Evolutionary conservation across 495 filamentous ascomycete species (phyloP).

Genomic region (Xylaria grammica): DNA sequence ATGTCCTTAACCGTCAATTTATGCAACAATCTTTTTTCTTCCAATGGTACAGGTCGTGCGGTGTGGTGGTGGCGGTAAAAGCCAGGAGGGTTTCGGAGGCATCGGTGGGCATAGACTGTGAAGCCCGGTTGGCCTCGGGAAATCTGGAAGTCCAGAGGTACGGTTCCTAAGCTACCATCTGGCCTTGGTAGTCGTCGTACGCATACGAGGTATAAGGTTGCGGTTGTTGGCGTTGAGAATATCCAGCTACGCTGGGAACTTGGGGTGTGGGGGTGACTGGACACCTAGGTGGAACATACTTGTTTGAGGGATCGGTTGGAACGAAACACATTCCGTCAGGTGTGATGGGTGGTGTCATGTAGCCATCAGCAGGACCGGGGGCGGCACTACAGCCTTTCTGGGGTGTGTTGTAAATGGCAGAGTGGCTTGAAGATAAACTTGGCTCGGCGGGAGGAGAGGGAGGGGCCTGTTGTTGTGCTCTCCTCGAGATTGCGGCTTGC

Average conservation of each 20-base stretch:
- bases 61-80: conserved; percentile 8
- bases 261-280: conserved; percentile 61
- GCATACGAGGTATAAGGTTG: conserved; percentile 35
- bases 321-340: conserved; percentile 76
- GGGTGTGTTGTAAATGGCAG: conserved; percentile 74
- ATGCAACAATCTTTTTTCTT: conserved; percentile 46
- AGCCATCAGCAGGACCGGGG: conserved; percentile 73
- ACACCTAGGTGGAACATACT: conserved; percentile 54
- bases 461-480: conserved; percentile 54
- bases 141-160: conserved; percentile 26
- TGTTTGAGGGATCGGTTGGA: conserved; percentile 48
- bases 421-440: conserved; percentile 55
- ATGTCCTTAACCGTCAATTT: conserved; percentile 43
- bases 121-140: background rate
- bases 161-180: conserved; percentile 33
- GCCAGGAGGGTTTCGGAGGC: conserved; percentile 18
- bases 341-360: conserved; percentile 93
- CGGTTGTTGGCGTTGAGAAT: conserved; percentile 29
- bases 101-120: background rate
- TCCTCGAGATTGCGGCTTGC: conserved; percentile 74
- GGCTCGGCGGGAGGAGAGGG: conserved; percentile 73
- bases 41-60: conserved; percentile 38
- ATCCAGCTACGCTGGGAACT: conserved; percentile 26
- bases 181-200: conserved; percentile 33
- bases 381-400: conserved; percentile 74